These are phyloP conservation scores for Hymenoscyphus fraxineus DNA, from an alignment of 2,329 filamentous ascomycete genomes.

Conservation along the genomic window DNA sequence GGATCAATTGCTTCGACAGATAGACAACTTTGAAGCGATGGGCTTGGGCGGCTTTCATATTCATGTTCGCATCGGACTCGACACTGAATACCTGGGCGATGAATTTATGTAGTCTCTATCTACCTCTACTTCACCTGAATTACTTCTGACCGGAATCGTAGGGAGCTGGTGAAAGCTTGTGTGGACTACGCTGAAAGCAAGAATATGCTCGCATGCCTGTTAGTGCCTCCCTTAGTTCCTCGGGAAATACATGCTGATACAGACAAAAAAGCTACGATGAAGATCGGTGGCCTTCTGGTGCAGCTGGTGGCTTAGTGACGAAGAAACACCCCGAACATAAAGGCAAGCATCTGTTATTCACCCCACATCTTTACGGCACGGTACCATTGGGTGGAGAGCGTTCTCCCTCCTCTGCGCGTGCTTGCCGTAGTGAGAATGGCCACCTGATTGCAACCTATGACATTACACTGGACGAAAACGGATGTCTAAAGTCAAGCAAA, in stretches of 20 bases:
- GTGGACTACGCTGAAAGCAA: constrained; percentile 35
- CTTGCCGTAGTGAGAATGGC: constrained; percentile 27
- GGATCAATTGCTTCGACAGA: constrained; percentile 31
- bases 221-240: constrained; percentile 6
- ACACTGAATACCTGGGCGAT: constrained; percentile 34
- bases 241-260: not conserved
- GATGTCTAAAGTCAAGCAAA: constrained; percentile 26
- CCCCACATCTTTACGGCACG: constrained; percentile 14
- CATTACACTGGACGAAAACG: constrained; percentile 27
- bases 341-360: constrained; percentile 33
- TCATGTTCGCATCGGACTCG: constrained; percentile 34
- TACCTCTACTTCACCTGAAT: not conserved
- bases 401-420: constrained; percentile 6
- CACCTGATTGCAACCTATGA: constrained; percentile 30
- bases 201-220: constrained; percentile 35
- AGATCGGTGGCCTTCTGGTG: constrained; percentile 35
- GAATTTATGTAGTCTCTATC: constrained; percentile 32
- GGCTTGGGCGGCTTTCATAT: constrained; percentile 36
- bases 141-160: not conserved
- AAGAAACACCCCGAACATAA: constrained; percentile 30
- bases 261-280: constrained; percentile 30
- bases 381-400: constrained; percentile 17
- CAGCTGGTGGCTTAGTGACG: constrained; percentile 32
- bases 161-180: constrained; percentile 25
- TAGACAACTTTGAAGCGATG: constrained; percentile 34